Conservation (phyloP, 2,329 filamentous ascomycete species). For the Neobulgaria alba region DNA sequence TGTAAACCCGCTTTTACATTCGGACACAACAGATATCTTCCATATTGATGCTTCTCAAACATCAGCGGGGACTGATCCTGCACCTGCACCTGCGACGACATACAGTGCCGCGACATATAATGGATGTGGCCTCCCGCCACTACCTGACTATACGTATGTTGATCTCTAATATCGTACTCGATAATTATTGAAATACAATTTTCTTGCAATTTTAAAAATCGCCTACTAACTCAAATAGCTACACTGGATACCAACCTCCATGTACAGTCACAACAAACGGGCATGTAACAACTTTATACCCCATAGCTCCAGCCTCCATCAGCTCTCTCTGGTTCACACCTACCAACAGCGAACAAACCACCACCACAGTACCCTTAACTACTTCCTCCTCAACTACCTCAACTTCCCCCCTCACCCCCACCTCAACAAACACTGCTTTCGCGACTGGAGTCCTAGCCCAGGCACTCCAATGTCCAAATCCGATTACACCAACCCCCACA, state of each 20-base stretch:
- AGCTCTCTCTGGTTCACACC: conserved; percentile 7
- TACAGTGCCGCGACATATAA: conserved; percentile 6
- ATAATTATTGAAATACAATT: too few species aligned
- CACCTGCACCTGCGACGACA: conserved; percentile 2
- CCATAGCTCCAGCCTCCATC: conserved; percentile 7
- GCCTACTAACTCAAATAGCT: too few species aligned
- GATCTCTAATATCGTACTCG: too few species aligned
- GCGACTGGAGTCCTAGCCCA: conserved; percentile 7
- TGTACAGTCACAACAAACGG: conserved; percentile 7
- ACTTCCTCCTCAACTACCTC: neutral
- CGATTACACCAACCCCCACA: conserved; percentile 6
- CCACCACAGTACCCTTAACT: neutral
- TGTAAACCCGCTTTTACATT: conserved; percentile 8
- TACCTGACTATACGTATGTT: conserved; percentile 12
- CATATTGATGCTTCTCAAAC: conserved; percentile 7
- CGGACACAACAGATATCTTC: conserved; percentile 9
- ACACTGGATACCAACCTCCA: conserved; percentile 12
- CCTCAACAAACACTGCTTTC: conserved; percentile 6
- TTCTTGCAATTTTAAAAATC: too few species aligned
- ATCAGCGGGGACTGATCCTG: conserved; percentile 2
- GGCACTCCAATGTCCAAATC: conserved; percentile 8
- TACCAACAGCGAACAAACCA: neutral
- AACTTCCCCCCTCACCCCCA: too few species aligned
- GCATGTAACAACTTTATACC: conserved; percentile 7
- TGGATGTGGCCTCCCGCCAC: conserved; percentile 8